These are phyloP conservation scores for Gracilaria caudata DNA, from an alignment of 23 red algal species.

Conservation along the genomic window DNA sequence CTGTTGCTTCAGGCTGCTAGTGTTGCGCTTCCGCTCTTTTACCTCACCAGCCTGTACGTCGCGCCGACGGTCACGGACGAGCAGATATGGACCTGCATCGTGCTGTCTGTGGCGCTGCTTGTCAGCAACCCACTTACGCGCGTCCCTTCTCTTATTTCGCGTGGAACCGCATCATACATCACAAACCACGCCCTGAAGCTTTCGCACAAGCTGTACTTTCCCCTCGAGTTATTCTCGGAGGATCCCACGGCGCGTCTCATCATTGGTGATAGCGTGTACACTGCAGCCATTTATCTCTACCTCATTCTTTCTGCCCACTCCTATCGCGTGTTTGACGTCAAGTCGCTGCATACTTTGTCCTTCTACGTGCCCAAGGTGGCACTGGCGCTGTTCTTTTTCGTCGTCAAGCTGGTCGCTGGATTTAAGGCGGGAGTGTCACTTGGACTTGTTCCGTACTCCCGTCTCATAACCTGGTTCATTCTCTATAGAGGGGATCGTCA, in stretches of 20 bases:
- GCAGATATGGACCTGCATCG: slow-evolving; percentile 76
- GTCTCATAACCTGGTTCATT: slow-evolving; percentile 56
- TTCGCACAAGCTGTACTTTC: background rate
- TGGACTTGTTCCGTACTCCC: slow-evolving; percentile 73
- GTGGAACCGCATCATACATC: background rate
- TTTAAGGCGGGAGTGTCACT: slow-evolving; percentile 50
- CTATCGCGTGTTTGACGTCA: slow-evolving; percentile 62
- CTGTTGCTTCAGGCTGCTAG: slow-evolving; percentile 37
- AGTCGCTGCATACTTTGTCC: slow-evolving; percentile 26
- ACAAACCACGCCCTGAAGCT: background rate
- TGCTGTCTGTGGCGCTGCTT: slow-evolving; percentile 64
- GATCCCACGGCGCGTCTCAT: slow-evolving; percentile 38
- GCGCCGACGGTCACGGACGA: slow-evolving; percentile 58
- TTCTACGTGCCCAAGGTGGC: slow-evolving; percentile 78
- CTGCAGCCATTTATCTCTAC: slow-evolving; percentile 66
- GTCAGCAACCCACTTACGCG: slow-evolving; percentile 62
- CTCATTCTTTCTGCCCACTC: slow-evolving; percentile 71
- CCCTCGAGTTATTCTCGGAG: slow-evolving; percentile 19
- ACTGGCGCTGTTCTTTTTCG: slow-evolving; percentile 34
- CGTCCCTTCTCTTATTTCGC: slow-evolving; percentile 7
- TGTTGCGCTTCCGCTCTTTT: slow-evolving; percentile 62
- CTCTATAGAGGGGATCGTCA: slow-evolving; percentile 23
- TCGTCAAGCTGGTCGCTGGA: slow-evolving; percentile 53
- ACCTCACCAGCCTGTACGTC: slow-evolving; percentile 23
- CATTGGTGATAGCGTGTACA: slow-evolving; percentile 65